These are phyloP conservation scores for Nemania diffusa DNA, from an alignment of 2,329 filamentous ascomycete genomes.

Conservation along the genomic window DNA sequence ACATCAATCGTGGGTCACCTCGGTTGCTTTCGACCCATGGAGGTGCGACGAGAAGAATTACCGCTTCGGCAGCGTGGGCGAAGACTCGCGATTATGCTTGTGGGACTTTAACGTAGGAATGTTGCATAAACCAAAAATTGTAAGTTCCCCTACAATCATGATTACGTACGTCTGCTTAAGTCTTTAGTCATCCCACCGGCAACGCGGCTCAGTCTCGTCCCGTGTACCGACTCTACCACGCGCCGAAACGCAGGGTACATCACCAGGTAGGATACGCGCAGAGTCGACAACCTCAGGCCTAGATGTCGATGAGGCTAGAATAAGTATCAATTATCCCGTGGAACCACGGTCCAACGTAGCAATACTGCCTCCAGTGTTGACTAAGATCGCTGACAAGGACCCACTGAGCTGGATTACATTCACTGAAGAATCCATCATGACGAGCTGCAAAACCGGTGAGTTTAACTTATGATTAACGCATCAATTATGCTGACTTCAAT, in stretches of 20 bases:
- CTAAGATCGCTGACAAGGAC: slow-evolving; percentile 85
- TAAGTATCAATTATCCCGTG: slow-evolving; percentile 78
- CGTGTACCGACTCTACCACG: slow-evolving; percentile 62
- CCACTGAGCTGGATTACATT: slow-evolving; percentile 93
- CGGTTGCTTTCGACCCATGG: slow-evolving; percentile 96
- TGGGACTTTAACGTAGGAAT: slow-evolving; percentile 99
- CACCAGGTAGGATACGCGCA: slow-evolving; percentile 71
- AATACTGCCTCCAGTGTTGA: slow-evolving; percentile 90
- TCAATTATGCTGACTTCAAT: slow-evolving; percentile 17
- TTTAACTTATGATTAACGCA: background rate
- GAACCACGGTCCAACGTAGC: slow-evolving; percentile 86
- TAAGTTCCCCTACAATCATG: slow-evolving; percentile 58
- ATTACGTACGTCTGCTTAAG: slow-evolving; percentile 5
- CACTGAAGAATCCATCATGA: slow-evolving; percentile 91
- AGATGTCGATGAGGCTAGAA: slow-evolving; percentile 62
- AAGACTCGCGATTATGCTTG: slow-evolving; percentile 87
- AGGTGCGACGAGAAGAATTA: slow-evolving; percentile 95
- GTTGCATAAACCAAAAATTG: slow-evolving; percentile 88
- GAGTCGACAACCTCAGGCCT: slow-evolving; percentile 72
- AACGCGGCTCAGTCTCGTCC: slow-evolving; percentile 66
- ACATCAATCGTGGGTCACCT: slow-evolving; percentile 94
- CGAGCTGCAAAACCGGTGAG: slow-evolving; percentile 89
- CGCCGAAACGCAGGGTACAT: slow-evolving; percentile 69
- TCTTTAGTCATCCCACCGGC: slow-evolving; percentile 62
- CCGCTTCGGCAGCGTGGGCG: slow-evolving; percentile 93